Conservation (phyloP, 2,329 filamentous ascomycete genomes). For the Eurotiales sp. region DNA sequence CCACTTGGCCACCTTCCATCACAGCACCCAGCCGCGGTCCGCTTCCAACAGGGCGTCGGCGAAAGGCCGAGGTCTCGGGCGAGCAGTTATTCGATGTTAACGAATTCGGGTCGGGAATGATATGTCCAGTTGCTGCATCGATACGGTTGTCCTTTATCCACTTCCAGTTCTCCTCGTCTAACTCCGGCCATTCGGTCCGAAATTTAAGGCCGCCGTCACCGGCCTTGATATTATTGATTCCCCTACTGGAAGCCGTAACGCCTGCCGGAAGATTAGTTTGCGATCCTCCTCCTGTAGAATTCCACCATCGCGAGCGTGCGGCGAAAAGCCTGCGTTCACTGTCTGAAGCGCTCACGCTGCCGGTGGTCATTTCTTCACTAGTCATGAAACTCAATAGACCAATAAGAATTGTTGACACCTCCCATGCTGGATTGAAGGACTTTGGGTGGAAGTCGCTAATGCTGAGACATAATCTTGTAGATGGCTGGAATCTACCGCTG, state of each 20-base stretch:
- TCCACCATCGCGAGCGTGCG: slow-evolving; percentile 85
- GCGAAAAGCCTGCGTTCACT: slow-evolving; percentile 76
- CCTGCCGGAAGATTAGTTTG: slow-evolving; percentile 49
- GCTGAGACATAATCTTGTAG: slow-evolving; percentile 84
- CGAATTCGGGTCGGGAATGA: slow-evolving; percentile 53
- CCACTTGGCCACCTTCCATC: slow-evolving; percentile 73
- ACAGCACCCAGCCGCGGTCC: slow-evolving; percentile 56
- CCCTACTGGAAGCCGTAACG: slow-evolving; percentile 57
- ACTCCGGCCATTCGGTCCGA: slow-evolving; percentile 79
- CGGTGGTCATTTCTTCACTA: slow-evolving; percentile 96
- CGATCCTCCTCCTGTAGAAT: slow-evolving; percentile 84
- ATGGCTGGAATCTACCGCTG: slow-evolving; percentile 90
- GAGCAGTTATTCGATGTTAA: slow-evolving; percentile 54
- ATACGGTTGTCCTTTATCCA: slow-evolving; percentile 86
- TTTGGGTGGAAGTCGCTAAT: slow-evolving; percentile 98
- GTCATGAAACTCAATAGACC: slow-evolving; percentile 97
- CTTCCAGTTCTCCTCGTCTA: slow-evolving; percentile 84
- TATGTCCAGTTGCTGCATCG: slow-evolving; percentile 69
- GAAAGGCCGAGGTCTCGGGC: slow-evolving; percentile 60
- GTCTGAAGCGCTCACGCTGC: slow-evolving; percentile 73
- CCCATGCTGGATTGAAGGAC: slow-evolving; percentile 97
- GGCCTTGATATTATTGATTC: slow-evolving; percentile 75
- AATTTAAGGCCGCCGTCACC: slow-evolving; percentile 94
- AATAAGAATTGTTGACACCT: slow-evolving; percentile 92
- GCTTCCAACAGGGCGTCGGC: slow-evolving; percentile 59